Conservation (phyloP, 352 stramenopile species). For the Globisporangium cylindrosporum region DNA sequence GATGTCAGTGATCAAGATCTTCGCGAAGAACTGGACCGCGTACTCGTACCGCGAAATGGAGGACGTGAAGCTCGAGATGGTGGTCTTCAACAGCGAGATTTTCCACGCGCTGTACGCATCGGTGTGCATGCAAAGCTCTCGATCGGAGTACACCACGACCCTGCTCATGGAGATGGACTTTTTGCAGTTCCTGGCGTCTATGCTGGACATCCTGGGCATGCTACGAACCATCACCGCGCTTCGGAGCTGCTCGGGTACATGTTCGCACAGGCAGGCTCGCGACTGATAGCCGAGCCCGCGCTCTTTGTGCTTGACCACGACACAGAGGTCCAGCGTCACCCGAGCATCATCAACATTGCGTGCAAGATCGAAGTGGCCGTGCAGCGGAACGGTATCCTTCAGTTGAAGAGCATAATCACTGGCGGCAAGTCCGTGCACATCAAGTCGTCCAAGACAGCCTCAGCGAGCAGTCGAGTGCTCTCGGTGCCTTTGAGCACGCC, state of each 20-base stretch:
- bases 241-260: no score
- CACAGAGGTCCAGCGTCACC: neutral
- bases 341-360: neutral
- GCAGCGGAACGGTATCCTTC: neutral
- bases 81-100: slow-evolving; percentile 26
- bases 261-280: no score
- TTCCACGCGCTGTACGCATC: slow-evolving; percentile 27
- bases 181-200: neutral
- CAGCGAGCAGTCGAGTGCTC: neutral
- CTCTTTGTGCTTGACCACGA: no score
- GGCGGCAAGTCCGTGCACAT: no score
- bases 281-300: no score
- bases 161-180: neutral
- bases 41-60: slow-evolving; percentile 5
- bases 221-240: neutral
- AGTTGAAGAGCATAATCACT: neutral
- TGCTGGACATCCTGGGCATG: neutral
- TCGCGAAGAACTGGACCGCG: no score
- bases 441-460: no score
- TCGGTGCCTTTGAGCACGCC: neutral
- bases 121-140: slow-evolving; percentile 25
- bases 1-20: no score
- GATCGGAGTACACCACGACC: slow-evolving; percentile 17
- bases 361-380: no score
- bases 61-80: slow-evolving; percentile 25